Percentiles rank a stretch among this genome's conserved stretches.
phyloP scores from a whole-genome alignment of 2,329 filamentous ascomycete species.

The Cladosporium oxysporum region DNA sequence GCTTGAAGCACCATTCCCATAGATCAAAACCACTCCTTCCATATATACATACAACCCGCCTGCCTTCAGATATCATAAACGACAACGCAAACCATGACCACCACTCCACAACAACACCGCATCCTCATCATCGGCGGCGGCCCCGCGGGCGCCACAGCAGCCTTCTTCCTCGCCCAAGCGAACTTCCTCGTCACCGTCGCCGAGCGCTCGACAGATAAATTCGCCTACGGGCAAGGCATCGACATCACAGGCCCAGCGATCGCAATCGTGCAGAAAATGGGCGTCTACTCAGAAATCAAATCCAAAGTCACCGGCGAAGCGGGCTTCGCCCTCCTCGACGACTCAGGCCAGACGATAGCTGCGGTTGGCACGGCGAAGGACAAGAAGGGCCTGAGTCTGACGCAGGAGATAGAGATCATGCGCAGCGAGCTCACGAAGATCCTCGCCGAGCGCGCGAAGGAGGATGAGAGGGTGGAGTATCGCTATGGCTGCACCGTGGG shows the following conservation, averaged over 20 bases:
- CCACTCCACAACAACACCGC: not conserved
- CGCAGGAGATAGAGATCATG: slow-evolving; percentile 40
- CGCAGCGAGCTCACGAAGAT: slow-evolving; percentile 53
- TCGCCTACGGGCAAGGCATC: slow-evolving; percentile 32
- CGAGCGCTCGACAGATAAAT: slow-evolving; percentile 25
- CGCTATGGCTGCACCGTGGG: slow-evolving; percentile 22
- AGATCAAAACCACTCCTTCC: not conserved
- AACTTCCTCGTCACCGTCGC: slow-evolving; percentile 29
- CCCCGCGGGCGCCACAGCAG: slow-evolving; percentile 29
- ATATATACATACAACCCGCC: not conserved
- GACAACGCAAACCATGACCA: not conserved
- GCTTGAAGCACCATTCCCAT: not conserved
- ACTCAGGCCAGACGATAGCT: slow-evolving; percentile 27
- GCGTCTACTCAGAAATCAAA: slow-evolving; percentile 30
- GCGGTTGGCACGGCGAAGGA: slow-evolving; percentile 6
- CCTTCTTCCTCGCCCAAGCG: slow-evolving; percentile 30
- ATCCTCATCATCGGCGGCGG: slow-evolving; percentile 32
- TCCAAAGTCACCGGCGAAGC: slow-evolving; percentile 31
- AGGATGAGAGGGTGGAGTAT: not conserved
- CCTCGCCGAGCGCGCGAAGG: slow-evolving; percentile 38
- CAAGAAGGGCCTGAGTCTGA: slow-evolving; percentile 19
- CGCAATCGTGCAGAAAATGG: slow-evolving; percentile 32
- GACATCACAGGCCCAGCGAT: slow-evolving; percentile 32
- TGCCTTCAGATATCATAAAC: not conserved
- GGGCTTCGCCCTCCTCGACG: slow-evolving; percentile 33